Conservation (phyloP, 148 eudicot genomes). For the Hydrangea macrophylla region DNA sequence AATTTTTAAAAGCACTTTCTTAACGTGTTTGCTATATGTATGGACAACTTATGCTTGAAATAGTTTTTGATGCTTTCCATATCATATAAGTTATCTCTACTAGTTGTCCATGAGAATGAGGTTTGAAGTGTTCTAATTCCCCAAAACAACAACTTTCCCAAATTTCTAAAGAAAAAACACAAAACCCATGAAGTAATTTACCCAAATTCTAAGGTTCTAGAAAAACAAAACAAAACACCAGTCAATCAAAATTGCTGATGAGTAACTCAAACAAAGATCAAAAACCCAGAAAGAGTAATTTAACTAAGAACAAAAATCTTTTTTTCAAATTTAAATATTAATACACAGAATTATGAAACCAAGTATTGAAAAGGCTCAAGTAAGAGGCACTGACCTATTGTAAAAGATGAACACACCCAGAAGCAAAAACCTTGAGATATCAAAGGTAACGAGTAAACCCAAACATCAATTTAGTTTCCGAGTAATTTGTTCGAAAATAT, state of each 20-base stretch:
- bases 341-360: neutral
- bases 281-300: too few species aligned
- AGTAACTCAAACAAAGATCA: neutral
- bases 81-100: neutral
- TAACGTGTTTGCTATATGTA: neutral
- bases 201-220: neutral
- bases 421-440: neutral
- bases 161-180: conserved; percentile 12
- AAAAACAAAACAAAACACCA: neutral
- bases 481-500: neutral
- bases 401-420: conserved; percentile 5
- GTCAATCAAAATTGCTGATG: neutral
- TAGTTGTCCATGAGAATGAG: neutral
- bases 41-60: conserved; percentile 10
- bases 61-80: conserved; percentile 6
- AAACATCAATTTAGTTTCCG: neutral
- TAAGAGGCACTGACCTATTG: conserved; percentile 1
- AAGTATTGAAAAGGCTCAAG: neutral
- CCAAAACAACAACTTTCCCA: neutral
- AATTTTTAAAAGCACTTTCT: neutral
- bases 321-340: neutral
- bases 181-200: conserved; percentile 19
- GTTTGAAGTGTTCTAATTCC: neutral
- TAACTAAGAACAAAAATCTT: neutral
- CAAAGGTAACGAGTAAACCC: neutral